A percentile compares a stretch with the other conserved stretches of the same genome.
These are phyloP conservation scores for Botrytis pseudocinerea DNA, from an alignment of 2,329 filamentous ascomycete species.

Conservation along the genomic window DNA sequence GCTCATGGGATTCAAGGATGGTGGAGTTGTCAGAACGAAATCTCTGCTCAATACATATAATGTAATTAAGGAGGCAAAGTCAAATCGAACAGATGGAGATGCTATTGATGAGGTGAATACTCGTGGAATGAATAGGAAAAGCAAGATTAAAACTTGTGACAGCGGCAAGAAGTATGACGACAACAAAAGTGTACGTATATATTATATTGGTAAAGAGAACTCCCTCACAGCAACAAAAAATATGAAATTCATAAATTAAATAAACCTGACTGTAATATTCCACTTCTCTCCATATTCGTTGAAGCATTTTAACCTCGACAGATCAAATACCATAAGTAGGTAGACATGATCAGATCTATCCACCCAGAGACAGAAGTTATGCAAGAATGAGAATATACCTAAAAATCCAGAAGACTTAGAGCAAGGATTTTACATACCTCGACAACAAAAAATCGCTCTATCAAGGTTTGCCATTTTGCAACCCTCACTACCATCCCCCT, in stretches of 20 bases:
- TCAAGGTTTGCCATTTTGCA: neutral
- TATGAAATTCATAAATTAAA: fast-evolving
- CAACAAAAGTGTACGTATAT: neutral
- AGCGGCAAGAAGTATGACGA: neutral
- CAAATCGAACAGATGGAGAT: neutral
- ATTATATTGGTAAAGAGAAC: neutral
- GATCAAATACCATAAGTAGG: neutral
- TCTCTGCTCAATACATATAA: fast-evolving
- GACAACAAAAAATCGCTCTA: too few species aligned
- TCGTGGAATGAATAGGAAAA: neutral
- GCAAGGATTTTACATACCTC: neutral
- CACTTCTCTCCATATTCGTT: too few species aligned
- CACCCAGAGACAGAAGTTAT: neutral
- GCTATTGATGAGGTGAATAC: neutral
- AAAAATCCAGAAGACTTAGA: neutral
- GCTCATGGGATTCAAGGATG: fast-evolving
- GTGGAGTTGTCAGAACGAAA: neutral
- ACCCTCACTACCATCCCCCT: neutral
- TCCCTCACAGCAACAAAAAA: too few species aligned
- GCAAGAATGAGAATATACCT: neutral
- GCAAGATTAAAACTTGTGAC: neutral
- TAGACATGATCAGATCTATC: neutral
- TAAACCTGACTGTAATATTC: fast-evolving
- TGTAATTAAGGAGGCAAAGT: fast-evolving
- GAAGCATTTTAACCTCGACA: fast-evolving